Evolutionary conservation across 1,139 yeast species (phyloP), one percentile per base, ranked within the genome.

Genomic region (Hansenula sp.): DNA sequence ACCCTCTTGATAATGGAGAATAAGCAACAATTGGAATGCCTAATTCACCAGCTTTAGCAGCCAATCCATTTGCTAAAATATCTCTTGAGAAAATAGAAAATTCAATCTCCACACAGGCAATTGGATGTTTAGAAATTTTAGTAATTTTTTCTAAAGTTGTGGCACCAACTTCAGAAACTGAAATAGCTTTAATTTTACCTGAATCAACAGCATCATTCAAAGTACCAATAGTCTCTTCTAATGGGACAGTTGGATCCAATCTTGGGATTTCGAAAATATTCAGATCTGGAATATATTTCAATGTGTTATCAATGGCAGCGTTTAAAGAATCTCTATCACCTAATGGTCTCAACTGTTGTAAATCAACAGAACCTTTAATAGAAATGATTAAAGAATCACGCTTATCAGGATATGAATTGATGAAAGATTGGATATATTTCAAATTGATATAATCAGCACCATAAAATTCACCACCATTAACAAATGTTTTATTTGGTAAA

Each of bases 1-100:
- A 65, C 1, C 96, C 96, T 57, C 86, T 72, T n/a, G 89, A 82
- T 48, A 89, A 70, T 35, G 96, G 96, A 25, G 95, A 84, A 65
- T 89, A 88, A 25, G 91, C 88, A 49, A 85, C 67, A 33, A 87
- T 68, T 9, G 93, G 84, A 45, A 88, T 74, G n/a, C 68, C 69
- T 33, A 76, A 68, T 47, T 81, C 82, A n/a, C 64, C 68, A 48
- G 79, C 73, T 5, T 69, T 63, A 15, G 71, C 73, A 49, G 82
- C 74, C 18, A 84, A 73, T 1, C 91, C 95, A 55, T 84, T 78
- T 10, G 64, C 50, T 34, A 79, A 58, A 30, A 82, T 74, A 35
- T 83, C 86, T 40, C 76, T 74, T n/a, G 81, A 65, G 63, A 82
- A 76, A 50, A 88, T 57, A 2, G 95, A 85, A 47, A 81, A 72